Conservation (phyloP, 2,329 filamentous ascomycete genomes). For the Exophiala spinifera region DNA sequence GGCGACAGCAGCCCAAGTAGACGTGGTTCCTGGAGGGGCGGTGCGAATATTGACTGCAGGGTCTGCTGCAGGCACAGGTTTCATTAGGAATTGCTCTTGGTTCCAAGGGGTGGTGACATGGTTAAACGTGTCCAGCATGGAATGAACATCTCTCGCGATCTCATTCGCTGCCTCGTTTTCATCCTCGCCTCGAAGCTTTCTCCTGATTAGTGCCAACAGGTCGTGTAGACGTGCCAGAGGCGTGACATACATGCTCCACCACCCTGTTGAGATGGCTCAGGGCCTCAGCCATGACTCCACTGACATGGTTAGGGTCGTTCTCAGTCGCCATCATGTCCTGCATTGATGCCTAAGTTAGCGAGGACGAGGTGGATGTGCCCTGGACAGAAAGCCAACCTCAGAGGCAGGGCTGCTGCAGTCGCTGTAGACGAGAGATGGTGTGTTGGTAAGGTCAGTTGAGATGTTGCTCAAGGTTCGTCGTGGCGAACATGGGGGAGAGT, state of each 20-base stretch:
- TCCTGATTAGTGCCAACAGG: constrained; percentile 21
- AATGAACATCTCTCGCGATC: constrained; percentile 35
- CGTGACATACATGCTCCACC: constrained; percentile 28
- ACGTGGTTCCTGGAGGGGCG: constrained; percentile 7
- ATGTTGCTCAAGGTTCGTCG: constrained; percentile 15
- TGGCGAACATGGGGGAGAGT: constrained; percentile 11
- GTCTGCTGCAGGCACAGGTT: constrained; percentile 11
- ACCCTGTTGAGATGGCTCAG: constrained; percentile 27
- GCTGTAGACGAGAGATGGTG: constrained; percentile 27
- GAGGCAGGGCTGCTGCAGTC: constrained; percentile 23
- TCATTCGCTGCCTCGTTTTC: constrained; percentile 36
- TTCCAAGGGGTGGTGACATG: constrained; percentile 32
- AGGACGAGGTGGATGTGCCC: not conserved
- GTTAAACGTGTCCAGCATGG: constrained; percentile 36
- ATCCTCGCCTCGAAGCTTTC: constrained; percentile 34
- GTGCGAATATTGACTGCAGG: constrained; percentile 3
- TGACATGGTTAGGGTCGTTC: constrained; percentile 26
- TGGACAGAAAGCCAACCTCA: constrained; percentile 15
- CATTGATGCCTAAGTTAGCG: constrained; percentile 21
- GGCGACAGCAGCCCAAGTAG: constrained; percentile 31
- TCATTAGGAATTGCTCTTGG: constrained; percentile 29
- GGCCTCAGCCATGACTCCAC: constrained; percentile 26
- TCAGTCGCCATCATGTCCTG: constrained; percentile 26
- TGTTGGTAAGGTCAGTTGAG: constrained; percentile 16
- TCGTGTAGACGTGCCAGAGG: constrained; percentile 3